Base-by-base conservation (phyloP, 805 yeast genomes). In the Candida peoriensis region DNA sequence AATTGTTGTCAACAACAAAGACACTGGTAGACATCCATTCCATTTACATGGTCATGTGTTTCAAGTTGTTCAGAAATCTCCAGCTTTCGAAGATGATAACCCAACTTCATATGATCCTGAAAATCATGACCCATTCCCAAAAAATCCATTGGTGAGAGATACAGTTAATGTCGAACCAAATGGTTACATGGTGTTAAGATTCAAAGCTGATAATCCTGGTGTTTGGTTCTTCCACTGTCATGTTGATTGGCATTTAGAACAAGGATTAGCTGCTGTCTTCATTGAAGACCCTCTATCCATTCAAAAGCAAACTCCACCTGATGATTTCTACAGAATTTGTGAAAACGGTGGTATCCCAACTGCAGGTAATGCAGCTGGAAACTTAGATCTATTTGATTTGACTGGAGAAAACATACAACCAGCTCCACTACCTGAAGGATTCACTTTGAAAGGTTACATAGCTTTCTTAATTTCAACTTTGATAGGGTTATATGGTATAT, bases 191-290 rank as follows among this genome's bases (percentile, higher is more conserved):
- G 88, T 80, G 13, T 52, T 78, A 21, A 66, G 96, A 46, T 86
- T 86, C 58, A 71, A 64, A 48, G 87, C 96, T 10, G 76, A 82
- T 50, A 88, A 89, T 51, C 96, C 96, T 3, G 97, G 97, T 38
- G 79, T 87, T 18, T 89, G 96, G 96, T 75, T 82, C 42, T 83
- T 88, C 78, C 97, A 88, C 57, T 88, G 97, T 60, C 95, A 85
- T 54, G 74, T 83, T 36, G 90, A 83, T 51, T 83, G 88, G 81
- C 94, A 83, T 60, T 71, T 83, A 56, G 81, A 77, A 47, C 93
- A 83, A 62, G 94, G 94, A 20, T 66, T 83, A 36, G 89, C 89
- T 7, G 65, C 81, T 33, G 74, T 76, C 2, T 71, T 83, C 24
- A 65, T 83, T 27, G 94, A 83, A 57, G 84, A 82, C 20, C 90